Evolutionary conservation across 306 rosid genomes (phyloP).

Genomic region (Sechiopsis laciniata): DNA sequence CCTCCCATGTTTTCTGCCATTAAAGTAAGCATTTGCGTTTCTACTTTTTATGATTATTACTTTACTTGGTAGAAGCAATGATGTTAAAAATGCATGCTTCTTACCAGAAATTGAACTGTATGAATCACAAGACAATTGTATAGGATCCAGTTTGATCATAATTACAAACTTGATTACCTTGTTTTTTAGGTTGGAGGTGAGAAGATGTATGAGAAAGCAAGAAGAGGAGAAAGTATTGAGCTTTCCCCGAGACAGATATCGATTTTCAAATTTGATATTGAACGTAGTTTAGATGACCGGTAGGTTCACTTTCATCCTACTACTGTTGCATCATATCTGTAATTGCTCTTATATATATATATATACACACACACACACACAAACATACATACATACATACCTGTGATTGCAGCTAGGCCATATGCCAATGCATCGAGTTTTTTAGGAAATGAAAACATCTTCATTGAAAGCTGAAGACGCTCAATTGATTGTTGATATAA

Average conservation of each 20-base stretch:
- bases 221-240: constrained; percentile 93
- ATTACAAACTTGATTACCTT: constrained; percentile 25
- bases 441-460: neutral
- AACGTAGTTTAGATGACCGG: constrained; percentile 94
- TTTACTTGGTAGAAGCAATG: neutral
- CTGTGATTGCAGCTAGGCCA: neutral
- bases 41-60: neutral
- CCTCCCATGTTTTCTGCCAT: constrained; percentile 99
- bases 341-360: neutral
- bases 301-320: constrained; percentile 25
- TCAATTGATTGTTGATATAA: neutral
- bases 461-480: neutral
- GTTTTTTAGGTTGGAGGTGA: constrained; percentile 85
- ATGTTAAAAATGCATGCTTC: neutral
- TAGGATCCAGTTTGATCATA: neutral
- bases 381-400: too few relatives aligned
- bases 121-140: neutral
- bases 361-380: too few relatives aligned
- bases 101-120: neutral
- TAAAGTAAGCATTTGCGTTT: constrained; percentile 50
- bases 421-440: constrained; percentile 8
- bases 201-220: constrained; percentile 91
- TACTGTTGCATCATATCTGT: neutral
- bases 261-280: constrained; percentile 74
- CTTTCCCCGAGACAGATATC: constrained; percentile 89